A percentile compares a stretch with the other conserved stretches of the same genome.
Conservation (phyloP, 2,329 filamentous ascomycete genomes). For the Diaporthe amygdali region DNA sequence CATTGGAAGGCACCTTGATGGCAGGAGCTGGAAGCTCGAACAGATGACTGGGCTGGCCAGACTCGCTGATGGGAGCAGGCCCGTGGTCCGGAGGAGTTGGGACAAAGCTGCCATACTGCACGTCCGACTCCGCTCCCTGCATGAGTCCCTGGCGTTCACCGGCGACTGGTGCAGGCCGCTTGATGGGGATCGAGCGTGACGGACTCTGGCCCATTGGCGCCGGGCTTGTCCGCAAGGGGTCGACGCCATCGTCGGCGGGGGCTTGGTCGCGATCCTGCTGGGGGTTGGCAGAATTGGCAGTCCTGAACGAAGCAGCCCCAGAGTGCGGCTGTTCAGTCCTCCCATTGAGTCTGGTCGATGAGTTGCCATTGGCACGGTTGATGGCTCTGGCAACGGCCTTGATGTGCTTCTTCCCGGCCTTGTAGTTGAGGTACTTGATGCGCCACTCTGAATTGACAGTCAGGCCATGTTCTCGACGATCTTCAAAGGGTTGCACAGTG, state of each 20-base stretch:
- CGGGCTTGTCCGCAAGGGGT: constrained; percentile 33
- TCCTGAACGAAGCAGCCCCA: constrained; percentile 31
- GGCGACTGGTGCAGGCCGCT: constrained; percentile 7
- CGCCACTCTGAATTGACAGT: constrained; percentile 74
- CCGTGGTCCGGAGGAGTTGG: constrained; percentile 42
- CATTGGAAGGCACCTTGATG: constrained; percentile 45
- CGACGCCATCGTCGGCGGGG: constrained; percentile 3
- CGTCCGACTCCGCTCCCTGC: constrained; percentile 39
- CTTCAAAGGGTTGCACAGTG: not conserved
- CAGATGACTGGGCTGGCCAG: constrained; percentile 36
- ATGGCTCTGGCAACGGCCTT: constrained; percentile 81
- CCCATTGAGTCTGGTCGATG: constrained; percentile 38
- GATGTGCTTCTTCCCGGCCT: constrained; percentile 91
- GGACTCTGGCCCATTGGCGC: constrained; percentile 31
- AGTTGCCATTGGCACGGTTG: constrained; percentile 62
- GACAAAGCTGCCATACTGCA: constrained; percentile 61
- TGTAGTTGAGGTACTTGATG: constrained; percentile 93
- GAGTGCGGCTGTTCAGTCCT: constrained; percentile 39
- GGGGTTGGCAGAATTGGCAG: constrained; percentile 33
- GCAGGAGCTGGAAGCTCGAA: constrained; percentile 63
- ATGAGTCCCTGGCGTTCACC: constrained; percentile 49
- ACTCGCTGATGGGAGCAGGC: constrained; percentile 27
- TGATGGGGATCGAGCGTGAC: constrained; percentile 29
- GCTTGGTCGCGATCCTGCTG: constrained; percentile 30
- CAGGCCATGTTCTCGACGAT: not conserved